Evolutionary conservation across 441 rosid genomes (phyloP), one percentile per base, ranked within the genome.

Genomic region (Metrosideros polymorpha): DNA sequence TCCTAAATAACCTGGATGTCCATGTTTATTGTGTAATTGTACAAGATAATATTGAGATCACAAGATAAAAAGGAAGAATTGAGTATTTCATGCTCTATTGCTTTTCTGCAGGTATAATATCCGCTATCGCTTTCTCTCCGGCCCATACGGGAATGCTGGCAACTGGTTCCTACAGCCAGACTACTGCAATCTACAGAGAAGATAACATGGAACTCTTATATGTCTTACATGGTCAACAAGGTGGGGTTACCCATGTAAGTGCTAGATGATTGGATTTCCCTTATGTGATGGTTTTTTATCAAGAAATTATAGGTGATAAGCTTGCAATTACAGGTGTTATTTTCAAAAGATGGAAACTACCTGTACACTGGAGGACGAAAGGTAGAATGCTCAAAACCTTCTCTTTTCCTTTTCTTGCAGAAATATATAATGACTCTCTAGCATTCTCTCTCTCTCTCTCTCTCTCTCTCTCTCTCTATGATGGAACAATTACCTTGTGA

Each of bases 151-250:
- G 97, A 87, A 89, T 95, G 93, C 92, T 96, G 88, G 97, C 98
- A 82, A 91, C 93, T 30, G 99, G 98, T 45, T 97, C 99, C 88
- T 95, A 96, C 79, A 92, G 95, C 86, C 95, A 93, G 88, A 94
- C 94, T 63, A 93, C 97, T 85, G 96, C 97, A 82, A 92, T 94
- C 85, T 93, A 94, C 86, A 94, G 94, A 89, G 99, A 97, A 91
- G 99, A 97, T 83, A 96, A 95, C 87, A 96, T 98, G 99, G 99
- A 98, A 91, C 96, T 94, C 51, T 89, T 96, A 39, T 98, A 96
- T 63, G 90, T 98, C 90, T 91, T 98, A 88, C 98, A 96, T 90
- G 99, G 99, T 84, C 99, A 98, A 89, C 97, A 95, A 92, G 98
- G 98, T 79, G 99, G 99, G 53, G 86, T 98, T 88, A 98, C 99